These are phyloP conservation scores for Hypoxylon rubiginosum DNA, from an alignment of 2,329 filamentous ascomycete species.

Conservation along the genomic window DNA sequence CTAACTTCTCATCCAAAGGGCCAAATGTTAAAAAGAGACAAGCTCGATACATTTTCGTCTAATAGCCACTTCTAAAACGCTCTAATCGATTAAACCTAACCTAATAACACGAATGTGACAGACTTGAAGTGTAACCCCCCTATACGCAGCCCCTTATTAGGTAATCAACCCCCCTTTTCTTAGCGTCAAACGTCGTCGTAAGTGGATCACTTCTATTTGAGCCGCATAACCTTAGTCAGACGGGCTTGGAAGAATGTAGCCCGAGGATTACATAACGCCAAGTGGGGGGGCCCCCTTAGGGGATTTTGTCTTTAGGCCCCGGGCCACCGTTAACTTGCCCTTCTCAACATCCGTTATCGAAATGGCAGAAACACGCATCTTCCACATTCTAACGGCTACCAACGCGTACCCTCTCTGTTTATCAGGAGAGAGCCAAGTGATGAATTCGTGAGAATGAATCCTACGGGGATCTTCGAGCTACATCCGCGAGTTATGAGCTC, in stretches of 20 bases:
- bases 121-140: too few relatives aligned
- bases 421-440: neutral
- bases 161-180: too few relatives aligned
- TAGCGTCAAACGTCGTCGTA: neutral
- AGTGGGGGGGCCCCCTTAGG: neutral
- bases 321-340: neutral
- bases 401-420: neutral
- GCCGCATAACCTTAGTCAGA: neutral
- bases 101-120: too few relatives aligned
- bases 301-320: neutral
- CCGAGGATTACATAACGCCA: neutral
- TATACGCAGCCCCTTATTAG: too few relatives aligned
- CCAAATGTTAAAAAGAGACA: too few relatives aligned
- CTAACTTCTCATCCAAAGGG: too few relatives aligned
- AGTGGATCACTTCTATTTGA: neutral
- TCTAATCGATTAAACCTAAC: too few relatives aligned
- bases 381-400: neutral
- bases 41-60: too few relatives aligned
- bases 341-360: neutral
- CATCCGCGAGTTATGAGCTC: neutral
- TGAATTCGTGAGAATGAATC: neutral
- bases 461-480: neutral
- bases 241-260: neutral
- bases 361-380: too few relatives aligned
- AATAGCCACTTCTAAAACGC: too few relatives aligned